These are phyloP conservation scores for Phytophthora sp. DNA, from an alignment of 352 stramenopile species.

Conservation along the genomic window DNA sequence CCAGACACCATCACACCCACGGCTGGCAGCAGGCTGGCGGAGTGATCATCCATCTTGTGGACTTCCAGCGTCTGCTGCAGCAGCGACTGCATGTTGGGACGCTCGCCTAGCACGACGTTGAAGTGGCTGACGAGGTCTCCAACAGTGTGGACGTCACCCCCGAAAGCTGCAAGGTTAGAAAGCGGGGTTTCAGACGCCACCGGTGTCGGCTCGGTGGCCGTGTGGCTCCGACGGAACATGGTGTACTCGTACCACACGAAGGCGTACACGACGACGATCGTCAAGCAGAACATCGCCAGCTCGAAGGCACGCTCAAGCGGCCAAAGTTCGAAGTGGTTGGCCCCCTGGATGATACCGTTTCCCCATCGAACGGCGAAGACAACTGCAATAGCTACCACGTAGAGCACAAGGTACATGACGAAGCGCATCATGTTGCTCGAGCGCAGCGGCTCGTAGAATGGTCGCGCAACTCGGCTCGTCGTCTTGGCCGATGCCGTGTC, in stretches of 20 bases:
- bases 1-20: conserved; percentile 51
- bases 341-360: conserved; percentile 57
- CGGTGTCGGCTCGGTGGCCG: conserved; percentile 11
- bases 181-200: conserved; percentile 1
- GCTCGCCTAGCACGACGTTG: conserved; percentile 37
- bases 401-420: conserved; percentile 45
- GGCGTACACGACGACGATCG: conserved; percentile 50
- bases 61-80: conserved; percentile 31
- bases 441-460: conserved; percentile 66
- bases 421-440: conserved; percentile 43
- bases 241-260: conserved; percentile 60
- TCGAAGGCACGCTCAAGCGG: conserved; percentile 61
- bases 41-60: conserved; percentile 27
- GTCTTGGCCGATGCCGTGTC: conserved; percentile 16
- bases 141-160: conserved; percentile 45
- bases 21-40: conserved; percentile 21
- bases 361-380: conserved; percentile 47
- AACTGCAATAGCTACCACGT: conserved; percentile 40
- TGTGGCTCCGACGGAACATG: conserved; percentile 20
- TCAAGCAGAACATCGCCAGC: conserved; percentile 47
- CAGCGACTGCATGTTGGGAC: conserved; percentile 39
- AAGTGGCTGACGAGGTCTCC: conserved; percentile 46
- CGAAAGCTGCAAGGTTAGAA: conserved; percentile 19
- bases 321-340: conserved; percentile 54
- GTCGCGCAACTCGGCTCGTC: conserved; percentile 17